Conservation (phyloP, 1,284 basidiomycete species). For the Rhodotorula glutinis region DNA sequence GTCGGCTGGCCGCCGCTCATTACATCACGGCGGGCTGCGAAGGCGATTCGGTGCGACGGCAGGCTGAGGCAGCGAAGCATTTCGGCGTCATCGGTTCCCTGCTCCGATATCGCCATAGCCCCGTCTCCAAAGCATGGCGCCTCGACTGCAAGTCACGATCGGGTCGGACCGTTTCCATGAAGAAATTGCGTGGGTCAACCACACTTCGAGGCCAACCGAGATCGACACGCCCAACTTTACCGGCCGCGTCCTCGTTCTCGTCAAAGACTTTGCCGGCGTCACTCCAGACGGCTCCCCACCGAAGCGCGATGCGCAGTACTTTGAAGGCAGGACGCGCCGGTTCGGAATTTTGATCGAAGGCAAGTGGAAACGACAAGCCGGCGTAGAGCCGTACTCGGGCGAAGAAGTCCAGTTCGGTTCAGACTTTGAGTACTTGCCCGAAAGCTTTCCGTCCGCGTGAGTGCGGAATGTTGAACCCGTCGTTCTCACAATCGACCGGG, state of each 20-base stretch:
- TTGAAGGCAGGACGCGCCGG: slow-evolving; percentile 47
- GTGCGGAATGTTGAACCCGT: no score
- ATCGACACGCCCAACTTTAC: slow-evolving; percentile 50
- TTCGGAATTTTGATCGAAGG: slow-evolving; percentile 53
- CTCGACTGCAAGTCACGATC: slow-evolving; percentile 46
- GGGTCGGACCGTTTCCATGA: slow-evolving; percentile 48
- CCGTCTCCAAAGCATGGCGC: not conserved
- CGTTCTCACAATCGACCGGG: no score
- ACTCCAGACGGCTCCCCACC: slow-evolving; percentile 42
- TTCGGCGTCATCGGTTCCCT: no score
- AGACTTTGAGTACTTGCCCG: slow-evolving; percentile 42
- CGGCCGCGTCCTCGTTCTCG: slow-evolving; percentile 50
- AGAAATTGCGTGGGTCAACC: slow-evolving; percentile 48
- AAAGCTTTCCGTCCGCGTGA: slow-evolving; percentile 19
- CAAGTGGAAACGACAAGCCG: slow-evolving; percentile 46
- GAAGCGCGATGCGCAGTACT: slow-evolving; percentile 39
- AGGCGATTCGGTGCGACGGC: no score
- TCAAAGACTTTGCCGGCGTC: slow-evolving; percentile 47
- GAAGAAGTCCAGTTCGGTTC: slow-evolving; percentile 44
- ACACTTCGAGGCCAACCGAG: slow-evolving; percentile 47
- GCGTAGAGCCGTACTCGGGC: slow-evolving; percentile 40
- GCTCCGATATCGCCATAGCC: no score
- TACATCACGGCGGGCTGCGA: no score
- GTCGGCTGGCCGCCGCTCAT: no score
- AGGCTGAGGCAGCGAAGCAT: no score